Base-by-base conservation (phyloP, 2,329 filamentous ascomycete species). In the Diplodia mutila region DNA sequence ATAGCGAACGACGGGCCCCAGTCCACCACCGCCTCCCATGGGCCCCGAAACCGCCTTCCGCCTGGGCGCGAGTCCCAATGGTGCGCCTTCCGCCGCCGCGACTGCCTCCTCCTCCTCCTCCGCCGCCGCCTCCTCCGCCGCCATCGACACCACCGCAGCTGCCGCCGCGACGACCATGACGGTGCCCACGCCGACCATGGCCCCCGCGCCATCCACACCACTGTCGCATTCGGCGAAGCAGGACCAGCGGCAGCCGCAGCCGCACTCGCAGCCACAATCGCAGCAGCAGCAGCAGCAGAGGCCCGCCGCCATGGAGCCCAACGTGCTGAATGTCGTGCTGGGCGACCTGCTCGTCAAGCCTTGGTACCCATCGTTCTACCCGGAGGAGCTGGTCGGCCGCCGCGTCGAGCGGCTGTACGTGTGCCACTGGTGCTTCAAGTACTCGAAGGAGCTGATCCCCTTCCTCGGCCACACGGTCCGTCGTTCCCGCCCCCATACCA, bases 381-480 rank as follows among this genome's bases (percentile, higher is more conserved):
- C 88, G 5, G 83, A 97, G 87, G 83, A 93, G 71, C 74, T 84
- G 7, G 77, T 84, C 14, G 81, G 81, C 34, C 71, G 78, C 61
- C 39, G 52, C 29, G 72, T 79, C 16, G 81, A 84, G 29, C 75
- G 89, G 67, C 82, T 98, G 8, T 96, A 94, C 73, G 91, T 98
- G 39, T 99, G 95, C 76, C 90, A 92, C 39, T 91, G 88, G 84
- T 99, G 95, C 82, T 98, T 98, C 84, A 94, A 94, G 76, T 99
- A 99, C 79, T 91, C 90, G n/a, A 80, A 79, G 54, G 83, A 85
- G 72, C 73, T 84, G 34, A 77, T 82, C 71, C 78, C 77, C 65
- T 85, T 81, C 71, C 71, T 85, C 67, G 80, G 79, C 27, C 83
- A 85, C 76, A 74, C 80, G 73, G 80, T 82, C 71, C 69, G 78